These are phyloP conservation scores for Globisporangium megalacanthum DNA, from an alignment of 352 stramenopile genomes.

Conservation along the genomic window DNA sequence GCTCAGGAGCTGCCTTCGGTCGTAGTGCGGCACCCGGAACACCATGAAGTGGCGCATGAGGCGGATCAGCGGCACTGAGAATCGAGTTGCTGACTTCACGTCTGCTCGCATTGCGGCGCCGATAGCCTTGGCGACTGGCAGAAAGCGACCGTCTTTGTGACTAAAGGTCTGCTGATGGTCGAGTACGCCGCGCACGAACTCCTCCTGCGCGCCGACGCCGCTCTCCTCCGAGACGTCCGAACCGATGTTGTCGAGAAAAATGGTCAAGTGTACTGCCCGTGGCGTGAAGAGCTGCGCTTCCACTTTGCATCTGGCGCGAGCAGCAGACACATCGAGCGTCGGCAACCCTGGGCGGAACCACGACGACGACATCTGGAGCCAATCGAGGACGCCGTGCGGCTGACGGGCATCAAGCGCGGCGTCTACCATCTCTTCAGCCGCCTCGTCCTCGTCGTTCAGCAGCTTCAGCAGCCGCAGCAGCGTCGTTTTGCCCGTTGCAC, in stretches of 20 bases:
- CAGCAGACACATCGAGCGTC: background rate
- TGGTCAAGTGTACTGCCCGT: slow-evolving; percentile 21
- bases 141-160: slow-evolving; percentile 21
- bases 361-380: slow-evolving; percentile 28
- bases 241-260: slow-evolving; percentile 55
- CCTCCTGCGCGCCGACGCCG: slow-evolving; percentile 12
- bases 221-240: background rate
- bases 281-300: slow-evolving; percentile 35
- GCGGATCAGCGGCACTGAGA: slow-evolving; percentile 9
- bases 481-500: slow-evolving; percentile 46
- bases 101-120: slow-evolving; percentile 31
- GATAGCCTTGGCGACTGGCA: slow-evolving; percentile 28
- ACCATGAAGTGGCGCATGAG: slow-evolving; percentile 51
- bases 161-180: slow-evolving; percentile 39
- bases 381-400: slow-evolving; percentile 37
- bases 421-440: slow-evolving; percentile 37
- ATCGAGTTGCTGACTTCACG: background rate
- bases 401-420: slow-evolving; percentile 38
- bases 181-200: slow-evolving; percentile 46
- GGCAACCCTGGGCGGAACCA: slow-evolving; percentile 29
- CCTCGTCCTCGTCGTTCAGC: slow-evolving; percentile 32
- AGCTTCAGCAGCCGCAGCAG: slow-evolving; percentile 31
- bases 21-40: slow-evolving; percentile 30
- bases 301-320: slow-evolving; percentile 20
- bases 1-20: slow-evolving; percentile 38